phyloP scores from a whole-genome alignment of 2,329 filamentous ascomycete genomes.

The Apiospora aurea region DNA sequence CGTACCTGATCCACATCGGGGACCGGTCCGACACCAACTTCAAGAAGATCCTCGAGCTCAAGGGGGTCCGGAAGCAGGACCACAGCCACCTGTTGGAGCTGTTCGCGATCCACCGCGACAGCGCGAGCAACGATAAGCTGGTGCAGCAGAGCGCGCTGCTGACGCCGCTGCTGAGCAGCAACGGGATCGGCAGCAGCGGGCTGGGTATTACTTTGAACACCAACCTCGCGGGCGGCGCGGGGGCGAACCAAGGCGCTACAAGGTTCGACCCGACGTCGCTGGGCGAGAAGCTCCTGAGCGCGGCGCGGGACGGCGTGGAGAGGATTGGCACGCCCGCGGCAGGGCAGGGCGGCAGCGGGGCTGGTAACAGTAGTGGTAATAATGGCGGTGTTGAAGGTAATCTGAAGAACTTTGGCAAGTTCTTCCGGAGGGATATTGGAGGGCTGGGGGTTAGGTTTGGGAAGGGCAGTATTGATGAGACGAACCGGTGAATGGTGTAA shows the following conservation, averaged over 20 bases:
- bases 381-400: conserved; percentile 77
- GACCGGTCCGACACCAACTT: conserved; percentile 96
- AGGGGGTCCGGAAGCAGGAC: conserved; percentile 87
- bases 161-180: conserved; percentile 65
- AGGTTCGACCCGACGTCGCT: conserved; percentile 83
- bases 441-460: conserved; percentile 78
- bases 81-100: conserved; percentile 85
- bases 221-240: conserved; percentile 49
- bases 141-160: conserved; percentile 74
- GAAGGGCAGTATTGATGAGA: conserved; percentile 47
- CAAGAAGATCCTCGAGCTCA: conserved; percentile 93
- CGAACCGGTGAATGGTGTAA: neutral
- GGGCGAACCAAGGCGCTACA: conserved; percentile 40
- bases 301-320: conserved; percentile 83
- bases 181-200: conserved; percentile 48
- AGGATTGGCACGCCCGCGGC: conserved; percentile 69
- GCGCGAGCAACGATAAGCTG: conserved; percentile 72
- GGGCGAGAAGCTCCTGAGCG: conserved; percentile 87
- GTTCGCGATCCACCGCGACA: conserved; percentile 81
- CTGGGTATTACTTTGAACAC: conserved; percentile 50
- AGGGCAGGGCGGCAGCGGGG: conserved; percentile 5
- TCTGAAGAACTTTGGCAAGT: conserved; percentile 93
- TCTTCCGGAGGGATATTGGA: conserved; percentile 91
- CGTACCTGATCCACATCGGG: conserved; percentile 95
- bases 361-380: conserved; percentile 68